Percentiles rank a stretch among this genome's conserved stretches.
Evolutionary conservation across 139 green algal species (phyloP).

Genomic region (Chlorella sp.): DNA sequence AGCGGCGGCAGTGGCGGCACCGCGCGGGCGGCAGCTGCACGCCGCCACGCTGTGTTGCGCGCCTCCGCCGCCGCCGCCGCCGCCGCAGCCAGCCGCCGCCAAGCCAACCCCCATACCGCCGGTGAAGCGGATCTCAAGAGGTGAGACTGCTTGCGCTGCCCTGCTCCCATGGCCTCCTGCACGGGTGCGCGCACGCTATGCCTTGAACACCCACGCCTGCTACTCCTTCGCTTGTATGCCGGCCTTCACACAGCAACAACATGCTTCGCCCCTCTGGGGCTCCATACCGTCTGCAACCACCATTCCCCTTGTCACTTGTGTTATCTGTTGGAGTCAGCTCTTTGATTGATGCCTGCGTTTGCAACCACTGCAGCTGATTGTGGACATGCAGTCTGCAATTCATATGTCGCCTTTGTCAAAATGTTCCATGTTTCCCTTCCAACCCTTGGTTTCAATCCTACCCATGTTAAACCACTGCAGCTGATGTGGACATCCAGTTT

Average conservation of each 20-base stretch:
- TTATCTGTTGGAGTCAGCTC: no score
- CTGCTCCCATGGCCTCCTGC: not conserved
- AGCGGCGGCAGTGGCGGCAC: not conserved
- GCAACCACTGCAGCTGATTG: no score
- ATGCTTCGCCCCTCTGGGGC: not conserved
- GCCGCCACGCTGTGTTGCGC: not conserved
- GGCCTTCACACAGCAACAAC: not conserved
- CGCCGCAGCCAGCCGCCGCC: not conserved
- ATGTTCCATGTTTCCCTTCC: no score
- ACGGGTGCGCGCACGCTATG: not conserved
- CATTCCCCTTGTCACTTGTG: not conserved
- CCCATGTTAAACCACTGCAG: slow-evolving; percentile 49
- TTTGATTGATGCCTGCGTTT: no score
- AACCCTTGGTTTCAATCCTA: no score
- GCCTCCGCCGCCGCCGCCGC: not conserved
- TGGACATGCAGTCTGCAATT: no score
- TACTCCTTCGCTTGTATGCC: not conserved
- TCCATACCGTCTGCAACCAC: no score
- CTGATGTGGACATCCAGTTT: slow-evolving; percentile 92
- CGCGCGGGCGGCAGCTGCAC: not conserved
- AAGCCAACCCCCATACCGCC: slow-evolving; percentile 22
- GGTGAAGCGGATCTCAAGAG: slow-evolving; percentile 43
- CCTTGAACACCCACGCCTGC: not conserved
- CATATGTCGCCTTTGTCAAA: no score
- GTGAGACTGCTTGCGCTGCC: not conserved